Evolutionary conservation across 169 alveolate genomes (phyloP).

Genomic region (Eimeria tenella): DNA sequence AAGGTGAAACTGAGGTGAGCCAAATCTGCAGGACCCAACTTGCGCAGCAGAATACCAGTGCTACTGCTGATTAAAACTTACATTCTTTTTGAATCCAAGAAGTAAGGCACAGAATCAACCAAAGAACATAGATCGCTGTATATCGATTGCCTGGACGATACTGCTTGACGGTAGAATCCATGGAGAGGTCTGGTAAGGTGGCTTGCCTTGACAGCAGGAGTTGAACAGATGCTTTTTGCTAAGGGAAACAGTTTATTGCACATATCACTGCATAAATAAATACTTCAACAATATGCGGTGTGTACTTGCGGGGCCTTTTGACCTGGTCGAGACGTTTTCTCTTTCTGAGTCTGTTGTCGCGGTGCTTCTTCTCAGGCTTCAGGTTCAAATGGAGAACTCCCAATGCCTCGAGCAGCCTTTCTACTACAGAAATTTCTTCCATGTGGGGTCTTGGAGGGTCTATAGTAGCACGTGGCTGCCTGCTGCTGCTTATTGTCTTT

Average conservation of each 20-base stretch:
- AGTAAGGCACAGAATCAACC: too few relatives aligned
- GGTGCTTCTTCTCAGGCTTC: constrained; percentile 20
- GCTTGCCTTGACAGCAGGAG: too few relatives aligned
- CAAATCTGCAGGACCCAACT: background rate
- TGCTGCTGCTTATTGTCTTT: background rate
- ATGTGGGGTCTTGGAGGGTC: background rate
- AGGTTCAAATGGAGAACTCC: constrained; percentile 41
- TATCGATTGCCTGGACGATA: too few relatives aligned
- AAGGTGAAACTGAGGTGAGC: constrained; percentile 77
- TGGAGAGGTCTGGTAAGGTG: too few relatives aligned
- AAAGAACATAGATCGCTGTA: too few relatives aligned
- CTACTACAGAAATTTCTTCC: constrained; percentile 45
- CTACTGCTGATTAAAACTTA: too few relatives aligned
- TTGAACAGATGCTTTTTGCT: too few relatives aligned
- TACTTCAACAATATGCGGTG: background rate
- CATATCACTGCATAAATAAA: too few relatives aligned
- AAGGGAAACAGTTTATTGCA: too few relatives aligned
- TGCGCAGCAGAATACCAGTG: too few relatives aligned
- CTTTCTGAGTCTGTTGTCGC: background rate
- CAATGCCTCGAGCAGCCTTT: constrained; percentile 18
- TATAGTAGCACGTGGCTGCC: background rate
- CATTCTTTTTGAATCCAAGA: too few relatives aligned
- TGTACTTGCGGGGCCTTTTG: background rate
- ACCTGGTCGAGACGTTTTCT: background rate
- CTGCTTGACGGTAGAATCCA: too few relatives aligned